Base-by-base conservation (phyloP, 352 stramenopile species). In the Phytophthora sojae region DNA sequence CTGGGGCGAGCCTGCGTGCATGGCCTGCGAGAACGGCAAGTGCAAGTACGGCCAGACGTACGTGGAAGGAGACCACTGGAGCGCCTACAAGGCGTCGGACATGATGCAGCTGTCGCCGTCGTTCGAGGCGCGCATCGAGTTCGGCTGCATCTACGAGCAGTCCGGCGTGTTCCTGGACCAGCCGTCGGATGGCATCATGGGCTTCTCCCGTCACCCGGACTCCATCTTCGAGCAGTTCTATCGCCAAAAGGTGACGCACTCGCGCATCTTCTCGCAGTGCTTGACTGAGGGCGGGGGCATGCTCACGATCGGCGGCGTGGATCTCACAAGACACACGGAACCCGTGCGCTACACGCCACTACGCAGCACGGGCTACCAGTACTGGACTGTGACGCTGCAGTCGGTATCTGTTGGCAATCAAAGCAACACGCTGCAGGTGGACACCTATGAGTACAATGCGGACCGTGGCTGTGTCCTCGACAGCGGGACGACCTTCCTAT, bases 141-240 rank as follows among this genome's bases (percentile, higher is more conserved):
- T 99, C 80, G 97, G 96, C n/a, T 99, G 97, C 83, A 98, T 98
- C 76, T 94, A 87, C 37, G 77, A 81, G 45, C 85, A 98, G 61
- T 97, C 86, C 0, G 95, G 95, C 12, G 82, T 98, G 26, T 99
- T 99, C 69, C 89, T 90, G 2, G 84, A 88, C 17, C 94, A 99
- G 75, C 74, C 95, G 7, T 97, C 96, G 23, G 95, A 99, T 78
- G 97, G 97, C 9, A 99, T 99, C 69, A 99, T 99, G 95, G 97
- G 93, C 50, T 97, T 99, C 81, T 98, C 87, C 2, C 79, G 76
- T 21, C 85, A 98, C 58, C 77, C 87, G n/a, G 81, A 96, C 62
- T 96, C 96, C 39, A 86, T 99, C 30, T 88, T 92, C 61, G 89
- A 96, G 62, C 96, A 99, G 83, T 94, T 99, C 64, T 93, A 94